Percentiles rank a stretch among this genome's conserved stretches.
Evolutionary conservation across 768 basidiomycete genomes (phyloP).

Genomic region (Pleurotus ostreatus): DNA sequence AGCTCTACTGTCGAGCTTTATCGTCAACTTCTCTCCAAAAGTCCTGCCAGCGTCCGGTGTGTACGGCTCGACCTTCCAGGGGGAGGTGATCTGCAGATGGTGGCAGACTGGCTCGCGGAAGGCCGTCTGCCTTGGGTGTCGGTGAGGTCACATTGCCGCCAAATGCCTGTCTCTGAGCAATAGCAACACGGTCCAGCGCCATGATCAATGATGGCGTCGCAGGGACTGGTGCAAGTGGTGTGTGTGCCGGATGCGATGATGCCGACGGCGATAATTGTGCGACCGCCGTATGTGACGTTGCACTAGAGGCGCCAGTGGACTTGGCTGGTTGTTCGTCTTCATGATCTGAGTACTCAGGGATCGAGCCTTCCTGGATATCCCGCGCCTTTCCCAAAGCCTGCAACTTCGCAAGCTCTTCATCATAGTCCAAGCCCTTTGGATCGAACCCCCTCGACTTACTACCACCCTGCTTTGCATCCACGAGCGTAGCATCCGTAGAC

Average conservation of each 20-base stretch:
- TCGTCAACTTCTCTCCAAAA: constrained; percentile 43
- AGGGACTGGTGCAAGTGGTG: constrained; percentile 37
- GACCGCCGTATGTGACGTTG: constrained; percentile 19
- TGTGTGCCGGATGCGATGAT: constrained; percentile 13
- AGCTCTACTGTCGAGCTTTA: constrained; percentile 20
- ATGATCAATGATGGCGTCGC: constrained; percentile 63
- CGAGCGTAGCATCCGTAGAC: constrained; percentile 17
- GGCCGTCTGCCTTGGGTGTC: neutral
- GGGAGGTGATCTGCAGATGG: neutral
- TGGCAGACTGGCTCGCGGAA: constrained; percentile 11
- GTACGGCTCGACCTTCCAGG: constrained; percentile 8
- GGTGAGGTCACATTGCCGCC: constrained; percentile 9
- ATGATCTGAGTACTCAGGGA: constrained; percentile 41
- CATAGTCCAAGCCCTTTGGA: constrained; percentile 27
- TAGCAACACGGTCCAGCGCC: constrained; percentile 56
- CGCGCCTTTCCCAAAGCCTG: constrained; percentile 20
- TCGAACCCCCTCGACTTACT: neutral
- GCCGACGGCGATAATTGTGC: constrained; percentile 14
- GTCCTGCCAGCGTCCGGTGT: constrained; percentile 31
- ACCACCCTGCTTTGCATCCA: constrained; percentile 13
- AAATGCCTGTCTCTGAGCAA: constrained; percentile 53
- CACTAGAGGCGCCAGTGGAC: constrained; percentile 14
- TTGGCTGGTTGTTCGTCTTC: constrained; percentile 39
- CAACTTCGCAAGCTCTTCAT: constrained; percentile 38
- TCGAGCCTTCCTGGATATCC: constrained; percentile 18